These are phyloP conservation scores for Phytophthora hybrid DNA, from an alignment of 352 stramenopile species.

Conservation along the genomic window DNA sequence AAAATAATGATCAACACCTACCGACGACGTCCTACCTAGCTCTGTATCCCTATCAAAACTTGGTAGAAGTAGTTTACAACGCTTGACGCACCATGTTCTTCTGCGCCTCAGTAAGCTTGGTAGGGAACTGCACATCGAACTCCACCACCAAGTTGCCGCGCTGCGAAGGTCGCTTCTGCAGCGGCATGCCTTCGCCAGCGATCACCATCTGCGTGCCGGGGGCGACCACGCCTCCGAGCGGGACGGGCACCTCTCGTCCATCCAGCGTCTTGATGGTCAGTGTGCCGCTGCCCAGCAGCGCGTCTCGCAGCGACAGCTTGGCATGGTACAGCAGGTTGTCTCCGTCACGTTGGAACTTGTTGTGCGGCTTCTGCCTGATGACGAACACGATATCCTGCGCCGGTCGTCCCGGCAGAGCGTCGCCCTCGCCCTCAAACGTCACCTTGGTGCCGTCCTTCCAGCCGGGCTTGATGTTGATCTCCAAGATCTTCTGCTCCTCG, in stretches of 20 bases:
- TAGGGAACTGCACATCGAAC: conserved; percentile 98
- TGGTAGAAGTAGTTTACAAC: conserved; percentile 48
- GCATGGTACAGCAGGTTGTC: conserved; percentile 96
- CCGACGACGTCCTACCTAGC: neutral
- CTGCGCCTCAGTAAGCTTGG: conserved; percentile 82
- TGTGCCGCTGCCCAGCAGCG: conserved; percentile 92
- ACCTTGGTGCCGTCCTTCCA: conserved; percentile 98
- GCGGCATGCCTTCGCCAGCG: conserved; percentile 96
- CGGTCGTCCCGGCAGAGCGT: conserved; percentile 90
- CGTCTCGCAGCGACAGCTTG: conserved; percentile 96
- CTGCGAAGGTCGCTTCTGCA: conserved; percentile 78
- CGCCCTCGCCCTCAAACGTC: conserved; percentile 94
- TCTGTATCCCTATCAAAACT: conserved; percentile 9
- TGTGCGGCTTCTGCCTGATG: conserved; percentile 92
- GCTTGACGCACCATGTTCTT: conserved; percentile 79
- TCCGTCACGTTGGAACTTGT: conserved; percentile 94
- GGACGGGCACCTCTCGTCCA: conserved; percentile 90
- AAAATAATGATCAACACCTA: conserved; percentile 31
- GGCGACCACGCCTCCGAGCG: conserved; percentile 92
- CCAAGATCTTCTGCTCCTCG: conserved; percentile 96
- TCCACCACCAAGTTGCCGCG: conserved; percentile 96
- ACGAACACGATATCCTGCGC: conserved; percentile 97
- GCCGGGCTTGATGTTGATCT: conserved; percentile 96
- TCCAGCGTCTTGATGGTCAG: conserved; percentile 95
- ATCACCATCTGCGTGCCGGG: conserved; percentile 94